Base-by-base conservation (phyloP, 805 yeast species). In the Allodekkera sacchari region DNA sequence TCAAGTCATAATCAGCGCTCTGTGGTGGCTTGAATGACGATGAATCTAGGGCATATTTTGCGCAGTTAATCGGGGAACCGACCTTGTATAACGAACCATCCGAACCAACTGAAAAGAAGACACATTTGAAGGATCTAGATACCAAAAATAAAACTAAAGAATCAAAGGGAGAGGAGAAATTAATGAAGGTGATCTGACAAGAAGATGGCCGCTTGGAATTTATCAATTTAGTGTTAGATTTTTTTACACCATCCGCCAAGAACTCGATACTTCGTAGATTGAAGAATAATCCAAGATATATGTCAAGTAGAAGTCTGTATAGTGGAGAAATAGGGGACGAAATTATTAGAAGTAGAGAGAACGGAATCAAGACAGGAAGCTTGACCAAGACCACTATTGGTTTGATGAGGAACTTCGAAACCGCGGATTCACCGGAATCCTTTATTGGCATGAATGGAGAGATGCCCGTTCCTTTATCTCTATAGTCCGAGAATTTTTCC, bases 381-480 rank as follows among this genome's bases (percentile, higher is more conserved):
- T 52, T 45, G 7, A 42, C 30, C 2, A 45, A 28, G 12, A 34
- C 19, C 16, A 33, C 34, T 10, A 41, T 18, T 7, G 40, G 37
- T 15, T 30, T 31, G 12, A 41, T 16, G 5, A 41, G 8, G 10
- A 18, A 18, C 13, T 27, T 35, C 11, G 36, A 27, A 3, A 42
- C 11, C 10, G 28, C 29, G 3, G 25, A 23, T 6, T 28, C 9
- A 3, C 38, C 36, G 18, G 40, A 60, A n/a, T 41, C 40, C n/a
- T 58, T 43, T 0, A 52, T 42, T 1, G 94, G 94, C 59, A 81
- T 62, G 43, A 84, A 85, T 3, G 96, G 96, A 0, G 94, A 78
- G 22, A 87, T 82, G n/a, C 96, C 96, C 1, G 96, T 87, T 4
- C 89, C 92, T 39, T 77, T 82, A 50, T 85, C 96, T 55, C 95